Percentiles rank a stretch among this genome's conserved stretches.
phyloP scores from a whole-genome alignment of 306 rosid species.

The Sindora glabra region DNA sequence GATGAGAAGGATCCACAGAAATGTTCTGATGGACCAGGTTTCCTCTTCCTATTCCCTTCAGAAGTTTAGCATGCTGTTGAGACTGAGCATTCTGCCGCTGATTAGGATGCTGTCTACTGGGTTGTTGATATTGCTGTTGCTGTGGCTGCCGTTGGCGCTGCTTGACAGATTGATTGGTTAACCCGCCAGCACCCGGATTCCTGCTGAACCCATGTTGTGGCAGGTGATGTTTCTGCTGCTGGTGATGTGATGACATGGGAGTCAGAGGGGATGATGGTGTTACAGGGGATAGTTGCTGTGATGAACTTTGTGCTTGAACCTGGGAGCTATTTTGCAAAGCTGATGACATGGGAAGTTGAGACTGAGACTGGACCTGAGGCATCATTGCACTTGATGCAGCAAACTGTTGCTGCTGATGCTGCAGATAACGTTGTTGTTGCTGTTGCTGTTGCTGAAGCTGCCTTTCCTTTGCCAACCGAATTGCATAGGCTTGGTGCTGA shows the following conservation, averaged over 20 bases:
- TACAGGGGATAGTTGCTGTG: constrained; percentile 55
- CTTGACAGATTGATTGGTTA: constrained; percentile 63
- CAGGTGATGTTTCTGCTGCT: constrained; percentile 79
- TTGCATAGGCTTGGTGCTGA: constrained; percentile 67
- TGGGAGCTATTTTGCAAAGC: constrained; percentile 62
- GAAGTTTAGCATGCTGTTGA: constrained; percentile 69
- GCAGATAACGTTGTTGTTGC: constrained; percentile 62
- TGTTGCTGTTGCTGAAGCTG: constrained; percentile 69
- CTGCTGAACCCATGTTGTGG: constrained; percentile 71
- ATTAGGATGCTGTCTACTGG: constrained; percentile 89
- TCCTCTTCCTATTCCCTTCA: constrained; percentile 85
- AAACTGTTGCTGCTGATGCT: constrained; percentile 68
- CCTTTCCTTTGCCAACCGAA: constrained; percentile 67
- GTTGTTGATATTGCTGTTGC: constrained; percentile 67
- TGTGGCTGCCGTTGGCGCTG: constrained; percentile 70
- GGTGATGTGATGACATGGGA: constrained; percentile 68
- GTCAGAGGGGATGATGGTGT: constrained; percentile 67
- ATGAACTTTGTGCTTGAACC: constrained; percentile 54
- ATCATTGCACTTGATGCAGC: constrained; percentile 54
- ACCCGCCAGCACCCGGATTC: constrained; percentile 56
- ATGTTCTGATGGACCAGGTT: constrained; percentile 60
- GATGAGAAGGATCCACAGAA: constrained; percentile 60
- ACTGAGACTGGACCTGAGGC: constrained; percentile 56
- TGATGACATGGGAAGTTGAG: constrained; percentile 68
- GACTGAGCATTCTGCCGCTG: constrained; percentile 65